Base-by-base conservation (phyloP, 805 yeast genomes). In the Scheffersomyces spartinae region DNA sequence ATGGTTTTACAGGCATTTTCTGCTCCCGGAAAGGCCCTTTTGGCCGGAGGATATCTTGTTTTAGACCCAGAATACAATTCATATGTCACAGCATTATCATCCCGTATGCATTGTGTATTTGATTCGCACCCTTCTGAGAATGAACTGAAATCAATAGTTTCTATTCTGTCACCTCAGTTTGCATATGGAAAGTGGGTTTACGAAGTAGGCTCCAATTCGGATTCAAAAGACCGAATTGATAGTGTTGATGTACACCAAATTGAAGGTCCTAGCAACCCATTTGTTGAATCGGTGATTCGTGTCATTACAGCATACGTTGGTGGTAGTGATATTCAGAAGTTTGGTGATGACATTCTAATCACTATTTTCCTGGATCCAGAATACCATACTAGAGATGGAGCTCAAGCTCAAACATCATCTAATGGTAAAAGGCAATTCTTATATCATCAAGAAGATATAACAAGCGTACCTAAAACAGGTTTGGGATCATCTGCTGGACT, bases 401-500 rank as follows among this genome's bases (percentile, higher is more conserved):
- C n/a, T n/a, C n/a, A n/a, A n/a, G n/a, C n/a, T n/a, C n/a, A n/a
- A n/a, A 18, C 27, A 3, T 58, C 69, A 0, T 11, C n/a, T 1
- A 61, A 63, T 23, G 58, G 58, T 0, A 28, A 35, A 1, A 59
- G 52, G 21, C 33, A 43, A 10, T 86, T 86, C 43, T 52, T 68
- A 21, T 75, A 58, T 46, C 95, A 88, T 46, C 28, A 48, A 0
- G 32, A 45, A 13, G 60, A 71, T 9, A 83, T 91, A 28, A 60
- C 68, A 0, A 57, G 78, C 18, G 94, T 85, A 5, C 74, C 95
- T 2, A 91, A 91, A 46, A 91, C 98, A 0, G 98, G 98, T 0
- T 61, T 91, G 25, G 98, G 98, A 1, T 84, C 95, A 8, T 84
- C 95, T 17, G 98, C 98, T 0, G 95, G 95, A 0, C 61, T 91